A percentile compares a stretch with the other conserved stretches of the same genome.
These are phyloP conservation scores for Ceratocystis ficicola DNA, from an alignment of 2,329 filamentous ascomycete species.

Conservation along the genomic window DNA sequence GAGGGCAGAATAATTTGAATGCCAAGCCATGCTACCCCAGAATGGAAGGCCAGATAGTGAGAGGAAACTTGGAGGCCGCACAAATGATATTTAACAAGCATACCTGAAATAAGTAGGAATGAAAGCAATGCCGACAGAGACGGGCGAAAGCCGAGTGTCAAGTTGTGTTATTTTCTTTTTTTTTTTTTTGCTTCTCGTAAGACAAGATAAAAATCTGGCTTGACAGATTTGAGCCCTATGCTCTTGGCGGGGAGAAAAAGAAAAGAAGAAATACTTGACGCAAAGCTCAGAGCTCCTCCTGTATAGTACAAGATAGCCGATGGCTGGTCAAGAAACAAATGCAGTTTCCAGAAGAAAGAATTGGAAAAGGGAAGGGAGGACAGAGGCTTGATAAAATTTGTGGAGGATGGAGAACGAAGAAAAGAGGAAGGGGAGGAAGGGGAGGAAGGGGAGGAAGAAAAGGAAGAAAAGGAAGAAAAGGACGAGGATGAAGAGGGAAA, in stretches of 20 bases:
- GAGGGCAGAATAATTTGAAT: not conserved
- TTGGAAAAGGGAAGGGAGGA: not conserved
- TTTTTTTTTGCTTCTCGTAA: not conserved
- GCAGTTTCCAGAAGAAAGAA: not conserved
- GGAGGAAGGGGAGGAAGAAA: not conserved
- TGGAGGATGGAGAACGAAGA: not conserved
- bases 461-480: not conserved
- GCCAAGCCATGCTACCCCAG: not conserved
- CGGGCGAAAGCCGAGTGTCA: not conserved
- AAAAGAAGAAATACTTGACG: not conserved
- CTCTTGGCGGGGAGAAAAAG: not conserved
- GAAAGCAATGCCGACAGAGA: not conserved
- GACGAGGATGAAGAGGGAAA: not conserved
- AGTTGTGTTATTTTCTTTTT: conserved; percentile 3
- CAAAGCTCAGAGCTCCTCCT: not conserved
- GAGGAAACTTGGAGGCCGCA: not conserved
- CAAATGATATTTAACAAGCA: not conserved
- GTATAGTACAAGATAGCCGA: not conserved
- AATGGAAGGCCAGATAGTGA: not conserved
- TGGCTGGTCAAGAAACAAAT: not conserved
- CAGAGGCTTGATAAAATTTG: not conserved
- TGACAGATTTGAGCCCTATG: not conserved
- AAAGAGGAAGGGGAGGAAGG: not conserved
- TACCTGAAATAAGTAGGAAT: not conserved
- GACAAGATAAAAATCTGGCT: not conserved